phyloP scores from a whole-genome alignment of 352 stramenopile species.

The Phytopythium helicoides region DNA sequence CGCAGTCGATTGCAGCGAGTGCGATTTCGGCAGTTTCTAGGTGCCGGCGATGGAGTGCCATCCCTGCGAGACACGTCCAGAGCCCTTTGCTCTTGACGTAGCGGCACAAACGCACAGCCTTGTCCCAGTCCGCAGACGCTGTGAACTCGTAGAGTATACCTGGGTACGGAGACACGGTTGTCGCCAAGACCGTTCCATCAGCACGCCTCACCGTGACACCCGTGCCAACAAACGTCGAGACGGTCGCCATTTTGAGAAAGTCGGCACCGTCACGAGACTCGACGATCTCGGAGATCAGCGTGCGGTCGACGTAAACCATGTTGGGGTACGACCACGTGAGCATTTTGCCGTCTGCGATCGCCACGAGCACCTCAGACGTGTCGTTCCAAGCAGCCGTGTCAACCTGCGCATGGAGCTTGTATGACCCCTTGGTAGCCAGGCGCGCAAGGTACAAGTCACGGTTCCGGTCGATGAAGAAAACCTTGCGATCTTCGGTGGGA shows the following conservation, averaged over 20 bases:
- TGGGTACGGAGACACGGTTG: constrained; percentile 77
- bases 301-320: constrained; percentile 91
- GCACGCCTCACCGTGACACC: constrained; percentile 85
- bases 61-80: constrained; percentile 90
- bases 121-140: constrained; percentile 81
- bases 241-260: constrained; percentile 84
- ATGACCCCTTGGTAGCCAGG: constrained; percentile 45
- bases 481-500: constrained; percentile 67
- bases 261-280: constrained; percentile 72
- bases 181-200: constrained; percentile 84
- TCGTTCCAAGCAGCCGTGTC: constrained; percentile 91
- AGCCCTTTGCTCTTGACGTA: constrained; percentile 89
- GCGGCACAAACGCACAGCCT: constrained; percentile 89
- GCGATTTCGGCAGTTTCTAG: constrained; percentile 91
- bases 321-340: constrained; percentile 91
- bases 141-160: constrained; percentile 89
- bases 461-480: constrained; percentile 90
- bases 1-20: constrained; percentile 86
- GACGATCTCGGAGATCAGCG: constrained; percentile 79
- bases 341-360: constrained; percentile 87
- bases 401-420: constrained; percentile 91
- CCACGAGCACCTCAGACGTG: constrained; percentile 82
- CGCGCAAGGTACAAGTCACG: constrained; percentile 84
- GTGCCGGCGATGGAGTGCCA: constrained; percentile 87
- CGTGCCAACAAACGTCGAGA: constrained; percentile 85